Base-by-base conservation (phyloP, 495 filamentous ascomycete species). In the Durotheca rogersii region DNA sequence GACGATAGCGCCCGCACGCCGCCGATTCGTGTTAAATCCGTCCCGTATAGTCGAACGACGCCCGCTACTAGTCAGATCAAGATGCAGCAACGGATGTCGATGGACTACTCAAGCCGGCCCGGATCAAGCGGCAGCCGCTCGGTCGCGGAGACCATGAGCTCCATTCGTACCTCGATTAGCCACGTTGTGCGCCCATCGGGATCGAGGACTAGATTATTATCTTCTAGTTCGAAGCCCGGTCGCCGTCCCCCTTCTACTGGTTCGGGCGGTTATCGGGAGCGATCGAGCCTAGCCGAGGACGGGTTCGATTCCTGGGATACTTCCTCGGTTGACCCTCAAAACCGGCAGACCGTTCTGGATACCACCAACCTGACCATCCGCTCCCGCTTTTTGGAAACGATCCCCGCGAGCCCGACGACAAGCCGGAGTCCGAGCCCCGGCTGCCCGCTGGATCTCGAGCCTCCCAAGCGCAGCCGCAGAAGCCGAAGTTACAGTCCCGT, bases 231-330 rank as follows among this genome's bases (percentile, higher is more conserved):
- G 25, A 60, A 41, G 31, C 41, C 58, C 45, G 67, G 50, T 6
- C 63, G 59, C 12, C 67, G 68, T 23, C 51, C 67, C 15, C 21
- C 60, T 7, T 77, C 72, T 9, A 42, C 71, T 4, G 72, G 73
- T 19, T 66, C 69, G 2, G 47, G 29, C 10, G 47, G 67, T 6
- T 67, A 69, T 19, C 67, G 56, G 7, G 67, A 69, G 7, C 62
- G 64, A 1, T 52, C 21, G 17, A 57, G 64, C 25, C 41, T 55
- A 5, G 58, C 45, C 0, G 73, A 79, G 21, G 81, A 84, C 51
- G 81, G 81, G 1, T 86, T 87, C 51, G 84, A 87, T 48, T 78
- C 77, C 4, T 87, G 82, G 82, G 84, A 87, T 56, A 85, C 81
- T 0, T 84, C 79, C 1, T 68, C 68, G 0, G 82, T 87, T 1